Percentiles rank a stretch among this genome's conserved stretches.
Conservation (phyloP, 2,329 filamentous ascomycete species). For the Monosporascus ibericus region DNA sequence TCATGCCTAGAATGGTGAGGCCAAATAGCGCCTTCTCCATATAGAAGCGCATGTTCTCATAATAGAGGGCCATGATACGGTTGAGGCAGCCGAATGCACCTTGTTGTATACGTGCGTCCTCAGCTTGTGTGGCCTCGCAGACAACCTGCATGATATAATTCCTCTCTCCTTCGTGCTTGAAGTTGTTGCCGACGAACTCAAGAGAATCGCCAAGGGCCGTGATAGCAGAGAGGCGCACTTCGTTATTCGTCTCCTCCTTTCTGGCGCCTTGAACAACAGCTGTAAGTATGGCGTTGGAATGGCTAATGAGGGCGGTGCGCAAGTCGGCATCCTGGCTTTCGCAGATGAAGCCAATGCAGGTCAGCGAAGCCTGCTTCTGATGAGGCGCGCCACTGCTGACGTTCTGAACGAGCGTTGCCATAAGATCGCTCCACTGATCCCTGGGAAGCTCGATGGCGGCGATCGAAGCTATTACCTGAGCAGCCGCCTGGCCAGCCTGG, state of each 20-base stretch:
- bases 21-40: slow-evolving; percentile 99
- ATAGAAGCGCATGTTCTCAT: slow-evolving; percentile 99
- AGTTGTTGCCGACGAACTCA: slow-evolving; percentile 96
- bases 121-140: slow-evolving; percentile 94
- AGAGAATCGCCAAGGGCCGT: slow-evolving; percentile 92
- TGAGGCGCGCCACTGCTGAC: slow-evolving; percentile 80
- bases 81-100: slow-evolving; percentile 96
- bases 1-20: slow-evolving; percentile 96
- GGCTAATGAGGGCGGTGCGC: slow-evolving; percentile 69
- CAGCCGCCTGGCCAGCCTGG: slow-evolving; percentile 81
- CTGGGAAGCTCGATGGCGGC: slow-evolving; percentile 91
- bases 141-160: slow-evolving; percentile 99
- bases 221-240: slow-evolving; percentile 89
- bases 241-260: slow-evolving; percentile 87
- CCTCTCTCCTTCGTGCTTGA: slow-evolving; percentile 96
- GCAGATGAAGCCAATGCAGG: slow-evolving; percentile 97
- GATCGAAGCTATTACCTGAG: slow-evolving; percentile 92
- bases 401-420: slow-evolving; percentile 83
- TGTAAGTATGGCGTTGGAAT: slow-evolving; percentile 96
- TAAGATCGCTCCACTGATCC: slow-evolving; percentile 88
- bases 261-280: slow-evolving; percentile 95
- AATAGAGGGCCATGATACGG: slow-evolving; percentile 97
- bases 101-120: slow-evolving; percentile 86
- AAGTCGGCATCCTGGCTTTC: slow-evolving; percentile 89
- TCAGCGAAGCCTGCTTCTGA: slow-evolving; percentile 90